Percentiles rank a stretch among this genome's conserved stretches.
Conservation (phyloP, 257 asterid genomes). For the Handroanthus guayacan region DNA sequence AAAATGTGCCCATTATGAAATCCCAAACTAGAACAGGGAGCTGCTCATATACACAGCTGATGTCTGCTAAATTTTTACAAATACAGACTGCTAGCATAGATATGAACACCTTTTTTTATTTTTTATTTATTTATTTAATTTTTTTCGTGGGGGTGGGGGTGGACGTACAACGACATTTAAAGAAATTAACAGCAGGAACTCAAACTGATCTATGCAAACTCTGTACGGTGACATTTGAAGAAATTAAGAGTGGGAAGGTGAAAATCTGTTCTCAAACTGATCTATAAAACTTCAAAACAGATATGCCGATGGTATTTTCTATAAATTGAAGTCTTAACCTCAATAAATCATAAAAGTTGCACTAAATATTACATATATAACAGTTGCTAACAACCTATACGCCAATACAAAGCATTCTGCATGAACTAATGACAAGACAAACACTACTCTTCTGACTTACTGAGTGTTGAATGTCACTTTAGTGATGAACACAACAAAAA, state of each 20-base stretch:
- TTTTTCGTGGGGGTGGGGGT: no score
- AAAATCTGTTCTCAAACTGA: neutral
- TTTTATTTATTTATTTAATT: no score
- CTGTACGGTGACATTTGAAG: no score
- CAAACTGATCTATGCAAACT: no score
- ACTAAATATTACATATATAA: neutral
- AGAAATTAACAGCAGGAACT: no score
- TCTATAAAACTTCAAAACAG: neutral
- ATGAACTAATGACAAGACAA: constrained; percentile 27
- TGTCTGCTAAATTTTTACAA: no score
- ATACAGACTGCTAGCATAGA: no score
- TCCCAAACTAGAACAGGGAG: neutral
- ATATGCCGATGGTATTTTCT: neutral
- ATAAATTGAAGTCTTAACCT: neutral
- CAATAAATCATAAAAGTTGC: neutral
- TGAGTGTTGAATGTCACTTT: neutral
- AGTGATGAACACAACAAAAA: constrained; percentile 4
- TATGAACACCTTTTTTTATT: no score
- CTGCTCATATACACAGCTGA: neutral
- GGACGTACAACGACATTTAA: no score
- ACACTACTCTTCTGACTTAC: neutral
- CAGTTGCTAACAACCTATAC: neutral
- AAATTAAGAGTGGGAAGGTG: neutral
- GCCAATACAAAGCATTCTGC: neutral
- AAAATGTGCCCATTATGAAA: neutral